Evolutionary conservation across 305 asterid genomes (phyloP), one percentile per base, ranked within the genome.

Genomic region (Fraxinus greggii): DNA sequence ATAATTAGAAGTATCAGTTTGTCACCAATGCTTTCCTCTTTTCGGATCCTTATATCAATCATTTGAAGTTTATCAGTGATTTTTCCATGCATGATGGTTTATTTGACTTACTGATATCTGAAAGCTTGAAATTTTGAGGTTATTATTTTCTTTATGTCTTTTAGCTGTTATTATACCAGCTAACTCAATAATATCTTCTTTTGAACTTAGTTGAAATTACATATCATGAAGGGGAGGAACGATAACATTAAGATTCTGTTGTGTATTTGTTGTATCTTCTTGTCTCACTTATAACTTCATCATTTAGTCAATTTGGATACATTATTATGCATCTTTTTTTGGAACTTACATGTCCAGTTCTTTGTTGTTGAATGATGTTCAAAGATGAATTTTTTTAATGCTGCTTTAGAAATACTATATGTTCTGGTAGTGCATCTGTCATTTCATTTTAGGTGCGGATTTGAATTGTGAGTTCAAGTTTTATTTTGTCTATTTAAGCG

Each of bases 81-180:
- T 56, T 56, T 24, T 23, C 32, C 72, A 63, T 63, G 72, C 31
- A 79, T 65, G 38, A 17, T 40, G 26, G 29, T 74, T 73, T 70
- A 4, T 45, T 33, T 81, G 67, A 78, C 79, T 45, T 83, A 48
- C 78, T 81, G 65, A 63, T 72, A 65, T 48, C n/a, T 75, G 78
- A 31, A 82, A 24, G 76, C 54, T 65, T 24, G 32, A 63, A 63
- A 63, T 23, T 24, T 63, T 63, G 72, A 24, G 13, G 33, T 63
- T 9, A 23, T 63, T 21, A 61, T 23, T 61, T 56, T 21, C 13
- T 19, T 56, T 56, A n/a, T 63, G 9, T 63, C 72, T 23, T 63
- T 24, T 7, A 63, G 33, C 72, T 63, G 32, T 63, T 10, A 63
- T 23, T 10, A 63, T 24, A 24, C n/a, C 7, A 10, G 31, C 33